Percentiles rank a stretch among this genome's conserved stretches.
These are phyloP conservation scores for Solanum tarapatanum DNA, from an alignment of 257 asterid species.

Conservation along the genomic window DNA sequence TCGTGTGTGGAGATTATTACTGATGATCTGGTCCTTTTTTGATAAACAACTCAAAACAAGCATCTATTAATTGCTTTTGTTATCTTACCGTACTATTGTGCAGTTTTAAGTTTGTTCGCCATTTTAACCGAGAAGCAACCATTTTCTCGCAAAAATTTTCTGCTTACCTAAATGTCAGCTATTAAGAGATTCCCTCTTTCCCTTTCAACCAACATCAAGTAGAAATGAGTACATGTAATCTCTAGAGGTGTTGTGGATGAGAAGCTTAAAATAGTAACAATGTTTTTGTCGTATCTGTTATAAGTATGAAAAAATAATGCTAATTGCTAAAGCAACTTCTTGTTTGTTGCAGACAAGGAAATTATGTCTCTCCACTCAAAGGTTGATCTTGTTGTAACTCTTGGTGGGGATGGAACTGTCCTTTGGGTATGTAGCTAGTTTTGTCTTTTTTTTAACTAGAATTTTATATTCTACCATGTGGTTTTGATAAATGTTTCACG, in stretches of 20 bases:
- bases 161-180: background rate
- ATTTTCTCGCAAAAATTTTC: background rate
- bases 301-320: background rate
- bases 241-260: background rate
- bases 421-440: conserved; percentile 66
- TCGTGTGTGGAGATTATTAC: background rate
- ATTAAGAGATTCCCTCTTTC: background rate
- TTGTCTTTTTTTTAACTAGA: background rate
- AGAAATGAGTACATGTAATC: background rate
- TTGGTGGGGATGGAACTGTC: conserved; percentile 98
- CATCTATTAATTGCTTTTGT: background rate
- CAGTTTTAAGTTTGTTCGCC: background rate
- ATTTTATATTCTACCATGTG: background rate
- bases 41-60: background rate
- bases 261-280: background rate
- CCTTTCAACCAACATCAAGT: background rate
- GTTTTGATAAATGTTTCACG: background rate
- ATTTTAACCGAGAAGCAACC: background rate
- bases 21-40: background rate
- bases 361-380: conserved; percentile 63
- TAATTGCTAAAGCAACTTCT: background rate
- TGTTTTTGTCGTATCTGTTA: background rate
- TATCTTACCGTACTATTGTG: background rate
- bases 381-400: conserved; percentile 85
- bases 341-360: conserved; percentile 48